phyloP scores from a whole-genome alignment of 2,329 filamentous ascomycete species.

The Fusarium odoratissimum region DNA sequence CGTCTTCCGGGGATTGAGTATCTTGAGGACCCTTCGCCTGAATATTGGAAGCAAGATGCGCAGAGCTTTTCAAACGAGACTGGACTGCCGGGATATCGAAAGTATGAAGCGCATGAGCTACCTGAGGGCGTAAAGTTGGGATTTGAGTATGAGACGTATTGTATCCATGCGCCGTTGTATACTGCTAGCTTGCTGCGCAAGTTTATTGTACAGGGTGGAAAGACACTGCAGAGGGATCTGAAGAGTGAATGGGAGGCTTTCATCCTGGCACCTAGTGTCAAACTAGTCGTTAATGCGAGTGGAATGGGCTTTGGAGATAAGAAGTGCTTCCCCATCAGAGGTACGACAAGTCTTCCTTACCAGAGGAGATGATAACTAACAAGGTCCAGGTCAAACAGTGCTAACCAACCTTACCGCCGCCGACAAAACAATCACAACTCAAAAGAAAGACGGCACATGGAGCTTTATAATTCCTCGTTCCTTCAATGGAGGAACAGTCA shows the following conservation, averaged over 20 bases:
- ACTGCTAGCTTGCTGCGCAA: slow-evolving; percentile 52
- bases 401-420: slow-evolving; percentile 53
- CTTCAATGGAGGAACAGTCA: slow-evolving; percentile 71
- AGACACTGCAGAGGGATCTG: slow-evolving; percentile 43
- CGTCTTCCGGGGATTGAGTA: slow-evolving; percentile 63
- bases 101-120: slow-evolving; percentile 50
- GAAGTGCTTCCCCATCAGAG: slow-evolving; percentile 51
- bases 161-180: slow-evolving; percentile 66
- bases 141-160: slow-evolving; percentile 65
- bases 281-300: slow-evolving; percentile 49
- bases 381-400: slow-evolving; percentile 48
- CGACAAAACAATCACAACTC: slow-evolving; percentile 63
- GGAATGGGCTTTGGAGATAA: slow-evolving; percentile 50
- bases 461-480: slow-evolving; percentile 71
- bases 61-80: slow-evolving; percentile 45
- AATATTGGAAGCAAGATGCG: slow-evolving; percentile 51
- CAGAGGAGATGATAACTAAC: rapidly evolving
- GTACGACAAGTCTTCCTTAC: not conserved
- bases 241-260: slow-evolving; percentile 50
- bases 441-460: slow-evolving; percentile 72
- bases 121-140: slow-evolving; percentile 58
- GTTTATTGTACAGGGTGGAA: slow-evolving; percentile 48
- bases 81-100: slow-evolving; percentile 45
- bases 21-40: slow-evolving; percentile 57
- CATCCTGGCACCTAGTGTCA: slow-evolving; percentile 34